Conservation (phyloP, 176 grass and related monocot species). For the Typha latifolia region DNA sequence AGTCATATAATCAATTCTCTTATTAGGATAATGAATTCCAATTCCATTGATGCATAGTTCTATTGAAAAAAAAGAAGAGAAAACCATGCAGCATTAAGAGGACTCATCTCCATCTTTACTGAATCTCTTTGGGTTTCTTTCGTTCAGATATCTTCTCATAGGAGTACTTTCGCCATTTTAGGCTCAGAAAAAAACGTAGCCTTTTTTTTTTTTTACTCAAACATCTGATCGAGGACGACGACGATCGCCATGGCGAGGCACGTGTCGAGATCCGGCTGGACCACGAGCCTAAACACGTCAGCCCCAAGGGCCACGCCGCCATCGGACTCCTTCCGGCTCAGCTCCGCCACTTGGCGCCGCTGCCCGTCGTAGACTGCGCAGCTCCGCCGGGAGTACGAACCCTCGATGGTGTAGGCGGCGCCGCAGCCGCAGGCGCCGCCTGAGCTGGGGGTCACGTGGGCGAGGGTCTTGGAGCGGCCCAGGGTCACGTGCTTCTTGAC, state of each 20-base stretch:
- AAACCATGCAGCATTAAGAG: too few relatives aligned
- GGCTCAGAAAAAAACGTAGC: conserved; percentile 41
- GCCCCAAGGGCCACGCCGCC: conserved; percentile 36
- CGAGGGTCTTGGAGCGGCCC: conserved; percentile 21
- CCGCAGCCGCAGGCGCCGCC: not conserved
- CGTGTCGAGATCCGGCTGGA: conserved; percentile 43
- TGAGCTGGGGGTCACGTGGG: conserved; percentile 35
- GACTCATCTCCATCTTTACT: too few relatives aligned
- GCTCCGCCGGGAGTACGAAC: conserved; percentile 61
- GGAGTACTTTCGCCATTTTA: conserved; percentile 31
- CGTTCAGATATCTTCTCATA: too few relatives aligned
- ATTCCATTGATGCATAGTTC: too few relatives aligned
- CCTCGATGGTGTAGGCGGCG: conserved; percentile 44
- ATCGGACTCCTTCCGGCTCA: conserved; percentile 53
- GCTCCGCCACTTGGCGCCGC: conserved; percentile 45
- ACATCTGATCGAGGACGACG: conserved; percentile 79
- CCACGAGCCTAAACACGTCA: conserved; percentile 75
- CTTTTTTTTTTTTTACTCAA: conserved; percentile 4
- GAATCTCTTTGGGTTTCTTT: too few relatives aligned
- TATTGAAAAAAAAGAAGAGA: too few relatives aligned
- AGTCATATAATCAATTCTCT: too few relatives aligned
- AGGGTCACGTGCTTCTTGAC: conserved; percentile 37
- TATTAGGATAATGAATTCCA: too few relatives aligned
- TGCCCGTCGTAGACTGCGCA: conserved; percentile 68
- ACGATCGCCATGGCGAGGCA: conserved; percentile 73